Evolutionary conservation across 2,329 filamentous ascomycete genomes (phyloP), one percentile per base, ranked within the genome.

Genomic region (Thielaviopsis populi): DNA sequence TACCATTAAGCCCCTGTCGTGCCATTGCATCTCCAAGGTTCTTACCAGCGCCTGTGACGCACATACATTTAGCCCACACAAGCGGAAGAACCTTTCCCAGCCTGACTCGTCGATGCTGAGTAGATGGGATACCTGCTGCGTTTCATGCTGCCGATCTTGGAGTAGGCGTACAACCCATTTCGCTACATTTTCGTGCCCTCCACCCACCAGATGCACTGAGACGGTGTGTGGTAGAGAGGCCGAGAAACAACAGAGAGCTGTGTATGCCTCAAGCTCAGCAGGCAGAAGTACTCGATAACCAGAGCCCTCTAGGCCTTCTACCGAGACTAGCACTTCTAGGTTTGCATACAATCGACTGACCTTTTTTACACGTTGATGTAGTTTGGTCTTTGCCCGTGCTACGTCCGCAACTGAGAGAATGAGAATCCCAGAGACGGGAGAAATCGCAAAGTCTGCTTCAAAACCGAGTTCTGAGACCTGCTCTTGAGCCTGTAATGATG

Each of bases 381-480:
- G 8, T 1, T 22, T 5, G 2, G 42, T 10, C 3, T 50, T 46
- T 33, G 22, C 24, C 13, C 5, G 15, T 5, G 24, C 30, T 7
- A 50, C 15, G 3, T 17, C 6, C 11, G 42, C 3, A 33, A 61
- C 30, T 13, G 24, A 88, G 0, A 88, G 88, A 22, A 88, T 70
- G 0, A 95, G 72, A 2, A 95, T 74, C 0, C 88, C 90, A 0
- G 81, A 13, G 15, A 43, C 15, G 60, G 33, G 8, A 42, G 59
- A 22, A 63, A 63, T 13, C 62, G 87, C 80, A 2, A 96, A 73
- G 69, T 96, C 91, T 2, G 88, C 86, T 71, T 90, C 87, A 5
- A 76, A 74, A 0, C 74, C 73, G 1, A 80, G 71, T 0, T 74
- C 67, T 0, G 76, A 78, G 3, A 69, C 8, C 11, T 40, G 15